These are phyloP conservation scores for Myxozyma sirexii DNA, from an alignment of 805 yeast genomes.

Conservation along the genomic window DNA sequence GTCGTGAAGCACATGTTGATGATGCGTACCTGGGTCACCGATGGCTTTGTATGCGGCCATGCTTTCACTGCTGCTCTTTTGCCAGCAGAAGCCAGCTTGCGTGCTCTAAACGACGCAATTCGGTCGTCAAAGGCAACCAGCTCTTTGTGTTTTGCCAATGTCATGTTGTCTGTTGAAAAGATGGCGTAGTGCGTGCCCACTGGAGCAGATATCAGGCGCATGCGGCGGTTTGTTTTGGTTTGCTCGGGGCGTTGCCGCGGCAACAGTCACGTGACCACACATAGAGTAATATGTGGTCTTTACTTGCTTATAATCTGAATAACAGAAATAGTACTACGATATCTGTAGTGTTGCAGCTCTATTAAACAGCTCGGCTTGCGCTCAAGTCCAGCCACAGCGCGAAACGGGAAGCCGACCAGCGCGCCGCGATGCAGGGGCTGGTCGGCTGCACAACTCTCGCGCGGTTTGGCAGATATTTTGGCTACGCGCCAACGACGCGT, in stretches of 20 bases:
- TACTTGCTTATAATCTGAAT: no score
- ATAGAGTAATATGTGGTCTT: no score
- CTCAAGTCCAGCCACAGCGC: no score
- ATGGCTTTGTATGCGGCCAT: constrained; percentile 33
- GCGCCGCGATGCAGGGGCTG: no score
- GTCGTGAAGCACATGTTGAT: not conserved
- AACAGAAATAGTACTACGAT: not conserved
- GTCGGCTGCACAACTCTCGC: not conserved
- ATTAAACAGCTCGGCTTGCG: no score
- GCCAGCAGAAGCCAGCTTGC: constrained; percentile 5
- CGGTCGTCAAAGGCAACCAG: constrained; percentile 33
- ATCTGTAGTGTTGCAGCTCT: no score
- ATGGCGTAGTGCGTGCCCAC: not conserved
- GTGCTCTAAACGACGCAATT: constrained; percentile 29
- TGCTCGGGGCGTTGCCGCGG: not conserved
- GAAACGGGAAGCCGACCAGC: no score
- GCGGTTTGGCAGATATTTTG: not conserved
- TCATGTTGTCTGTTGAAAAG: not conserved
- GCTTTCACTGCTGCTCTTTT: constrained; percentile 20
- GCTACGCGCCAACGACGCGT: constrained; percentile 3
- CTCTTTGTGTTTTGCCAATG: constrained; percentile 12
- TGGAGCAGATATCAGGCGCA: not conserved
- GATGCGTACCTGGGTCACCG: constrained; percentile 26
- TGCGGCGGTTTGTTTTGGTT: constrained; percentile 9
- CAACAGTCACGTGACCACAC: constrained; percentile 3